Evolutionary conservation across 2,329 filamentous ascomycete genomes (phyloP).

Genomic region (Penicillium fuscoglaucum): DNA sequence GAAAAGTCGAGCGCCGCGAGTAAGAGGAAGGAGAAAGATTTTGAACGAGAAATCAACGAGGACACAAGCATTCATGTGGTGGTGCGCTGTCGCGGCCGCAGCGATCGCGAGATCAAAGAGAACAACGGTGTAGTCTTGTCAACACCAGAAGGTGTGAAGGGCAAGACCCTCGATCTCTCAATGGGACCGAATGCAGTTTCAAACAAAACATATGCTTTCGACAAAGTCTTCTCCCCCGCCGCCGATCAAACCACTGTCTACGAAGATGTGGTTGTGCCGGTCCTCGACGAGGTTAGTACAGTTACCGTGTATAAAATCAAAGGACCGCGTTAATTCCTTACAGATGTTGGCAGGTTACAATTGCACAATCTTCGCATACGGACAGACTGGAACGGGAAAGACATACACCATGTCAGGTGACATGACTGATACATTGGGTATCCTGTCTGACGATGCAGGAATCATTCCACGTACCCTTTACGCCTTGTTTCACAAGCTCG

Average conservation of each 20-base stretch:
- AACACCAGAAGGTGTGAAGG: conserved; percentile 77
- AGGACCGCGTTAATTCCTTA: conserved; percentile 12
- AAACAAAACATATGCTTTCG: conserved; percentile 96
- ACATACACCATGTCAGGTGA: conserved; percentile 99
- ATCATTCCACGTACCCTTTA: conserved; percentile 93
- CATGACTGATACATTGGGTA: conserved; percentile 81
- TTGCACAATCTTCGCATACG: conserved; percentile 98
- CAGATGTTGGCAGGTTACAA: conserved; percentile 94
- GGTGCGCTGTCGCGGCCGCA: conserved; percentile 88
- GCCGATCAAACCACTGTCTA: conserved; percentile 93
- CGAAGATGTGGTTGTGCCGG: conserved; percentile 90
- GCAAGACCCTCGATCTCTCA: conserved; percentile 77
- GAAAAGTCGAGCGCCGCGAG: conserved; percentile 56
- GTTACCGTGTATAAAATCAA: neutral
- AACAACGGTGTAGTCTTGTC: conserved; percentile 91
- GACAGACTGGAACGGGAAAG: conserved; percentile 96
- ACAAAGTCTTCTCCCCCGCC: conserved; percentile 93
- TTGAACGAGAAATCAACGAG: conserved; percentile 67
- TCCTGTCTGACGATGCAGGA: conserved; percentile 86
- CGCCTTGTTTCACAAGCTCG: conserved; percentile 80
- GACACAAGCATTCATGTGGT: conserved; percentile 98
- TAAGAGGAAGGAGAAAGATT: conserved; percentile 87
- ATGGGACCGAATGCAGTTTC: conserved; percentile 91
- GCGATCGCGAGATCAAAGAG: conserved; percentile 86
- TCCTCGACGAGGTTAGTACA: conserved; percentile 76